Evolutionary conservation across 805 yeast species (phyloP).

Genomic region (Sugiyamaella mastotermitis): DNA sequence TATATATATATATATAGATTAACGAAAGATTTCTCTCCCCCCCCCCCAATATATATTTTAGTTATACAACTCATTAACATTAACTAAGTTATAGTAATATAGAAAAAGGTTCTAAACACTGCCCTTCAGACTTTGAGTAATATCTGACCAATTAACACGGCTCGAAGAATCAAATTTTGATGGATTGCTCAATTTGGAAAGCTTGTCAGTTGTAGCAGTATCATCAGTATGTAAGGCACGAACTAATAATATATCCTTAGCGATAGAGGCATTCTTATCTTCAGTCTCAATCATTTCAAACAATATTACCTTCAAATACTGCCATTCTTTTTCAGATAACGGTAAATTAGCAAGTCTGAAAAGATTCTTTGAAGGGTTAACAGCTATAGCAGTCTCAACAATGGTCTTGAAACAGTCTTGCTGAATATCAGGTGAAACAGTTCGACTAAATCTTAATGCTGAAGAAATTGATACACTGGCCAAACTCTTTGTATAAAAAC

Average conservation of each 20-base stretch:
- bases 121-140: constrained; percentile 3
- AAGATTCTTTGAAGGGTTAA: constrained; percentile 9
- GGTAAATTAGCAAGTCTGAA: constrained; percentile 21
- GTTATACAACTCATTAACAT: constrained; percentile 1
- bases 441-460: constrained; percentile 15
- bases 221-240: constrained; percentile 18
- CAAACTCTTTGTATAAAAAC: constrained; percentile 11
- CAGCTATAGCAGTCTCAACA: constrained; percentile 9
- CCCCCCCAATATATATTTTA: not conserved
- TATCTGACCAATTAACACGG: constrained; percentile 11
- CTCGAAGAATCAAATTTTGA: not conserved
- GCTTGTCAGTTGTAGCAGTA: constrained; percentile 5
- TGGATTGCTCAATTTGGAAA: constrained; percentile 6
- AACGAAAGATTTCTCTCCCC: too few relatives aligned
- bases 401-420: constrained; percentile 9
- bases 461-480: constrained; percentile 11
- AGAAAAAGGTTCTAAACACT: not conserved
- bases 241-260: constrained; percentile 17
- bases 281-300: constrained; percentile 5
- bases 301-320: constrained; percentile 10
- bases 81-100: constrained; percentile 1
- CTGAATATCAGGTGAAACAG: constrained; percentile 11
- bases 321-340: constrained; percentile 11
- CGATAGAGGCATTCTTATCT: constrained; percentile 3
- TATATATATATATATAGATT: too few relatives aligned